A percentile compares a stretch with the other conserved stretches of the same genome.
phyloP scores from a whole-genome alignment of 1,139 yeast species.

The Suhomyces yuchorum region DNA sequence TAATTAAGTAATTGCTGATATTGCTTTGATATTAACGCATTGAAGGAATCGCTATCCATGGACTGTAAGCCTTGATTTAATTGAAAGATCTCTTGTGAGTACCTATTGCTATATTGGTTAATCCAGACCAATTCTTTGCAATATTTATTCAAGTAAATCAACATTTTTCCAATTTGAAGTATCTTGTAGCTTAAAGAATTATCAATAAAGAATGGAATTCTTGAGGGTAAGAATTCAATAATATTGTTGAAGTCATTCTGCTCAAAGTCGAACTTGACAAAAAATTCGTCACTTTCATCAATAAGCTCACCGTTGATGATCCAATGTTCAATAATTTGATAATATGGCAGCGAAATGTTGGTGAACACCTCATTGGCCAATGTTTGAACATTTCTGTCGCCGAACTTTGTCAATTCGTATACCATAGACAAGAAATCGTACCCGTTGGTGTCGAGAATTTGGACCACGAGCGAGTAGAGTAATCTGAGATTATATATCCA shows the following conservation, averaged over 20 bases:
- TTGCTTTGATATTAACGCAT: conserved; percentile 46
- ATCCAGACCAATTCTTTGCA: conserved; percentile 67
- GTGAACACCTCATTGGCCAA: conserved; percentile 50
- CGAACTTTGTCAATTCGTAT: conserved; percentile 56
- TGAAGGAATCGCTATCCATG: conserved; percentile 32
- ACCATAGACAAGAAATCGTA: conserved; percentile 59
- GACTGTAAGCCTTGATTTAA: conserved; percentile 34
- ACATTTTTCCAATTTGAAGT: conserved; percentile 76
- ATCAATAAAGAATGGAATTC: conserved; percentile 59
- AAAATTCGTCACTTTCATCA: conserved; percentile 66
- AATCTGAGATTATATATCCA: conserved; percentile 60
- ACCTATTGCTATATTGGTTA: conserved; percentile 43
- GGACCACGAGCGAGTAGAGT: conserved; percentile 44
- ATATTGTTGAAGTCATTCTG: conserved; percentile 40
- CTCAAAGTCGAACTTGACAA: conserved; percentile 47
- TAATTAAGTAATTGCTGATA: conserved; percentile 60
- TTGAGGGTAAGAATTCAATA: conserved; percentile 35
- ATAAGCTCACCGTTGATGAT: conserved; percentile 64
- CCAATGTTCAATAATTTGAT: conserved; percentile 67
- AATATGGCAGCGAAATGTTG: conserved; percentile 61
- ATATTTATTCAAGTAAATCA: conserved; percentile 64
- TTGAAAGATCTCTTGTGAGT: conserved; percentile 32
- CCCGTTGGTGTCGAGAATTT: conserved; percentile 45
- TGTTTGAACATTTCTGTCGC: conserved; percentile 55
- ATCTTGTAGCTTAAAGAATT: conserved; percentile 52